phyloP scores from a whole-genome alignment of 1,284 basidiomycete species.

The Sanghuangporus sanghuang region DNA sequence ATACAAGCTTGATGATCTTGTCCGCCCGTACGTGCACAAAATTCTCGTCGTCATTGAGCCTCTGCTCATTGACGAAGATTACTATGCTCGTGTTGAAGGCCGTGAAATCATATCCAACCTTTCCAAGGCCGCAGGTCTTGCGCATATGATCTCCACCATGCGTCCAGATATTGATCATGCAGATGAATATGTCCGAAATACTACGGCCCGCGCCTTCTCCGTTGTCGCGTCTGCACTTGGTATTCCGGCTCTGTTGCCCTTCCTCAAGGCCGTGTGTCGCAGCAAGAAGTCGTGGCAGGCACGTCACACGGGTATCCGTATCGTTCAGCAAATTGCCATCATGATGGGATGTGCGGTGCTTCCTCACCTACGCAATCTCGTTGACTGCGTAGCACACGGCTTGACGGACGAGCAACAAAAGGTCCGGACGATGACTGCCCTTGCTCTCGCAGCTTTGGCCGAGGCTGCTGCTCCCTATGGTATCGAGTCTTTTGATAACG shows the following conservation, averaged over 20 bases:
- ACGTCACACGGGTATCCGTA: constrained; percentile 97
- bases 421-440: constrained; percentile 97
- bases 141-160: constrained; percentile 99
- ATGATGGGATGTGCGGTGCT: constrained; percentile 99
- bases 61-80: constrained; percentile 98
- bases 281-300: constrained; percentile 99
- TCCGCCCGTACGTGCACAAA: constrained; percentile 98
- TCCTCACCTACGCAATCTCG: constrained; percentile 93
- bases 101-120: constrained; percentile 99
- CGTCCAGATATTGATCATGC: constrained; percentile 99
- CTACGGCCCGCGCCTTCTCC: constrained; percentile 97
- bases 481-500: constrained; percentile 99
- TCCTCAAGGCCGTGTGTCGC: constrained; percentile 96
- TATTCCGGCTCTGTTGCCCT: constrained; percentile 95
- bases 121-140: constrained; percentile 97
- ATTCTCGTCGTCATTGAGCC: constrained; percentile 99
- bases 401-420: constrained; percentile 98
- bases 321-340: constrained; percentile 99
- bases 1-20: constrained; percentile 98
- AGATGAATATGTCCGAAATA: constrained; percentile 99
- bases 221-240: constrained; percentile 98
- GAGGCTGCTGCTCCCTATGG: constrained; percentile 98
- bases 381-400: constrained; percentile 95
- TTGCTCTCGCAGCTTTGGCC: constrained; percentile 93
- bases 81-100: constrained; percentile 98